Percentiles rank a stretch among this genome's conserved stretches.
These are phyloP conservation scores for Delitschia confertaspora DNA, from an alignment of 495 filamentous ascomycete genomes.

Conservation along the genomic window DNA sequence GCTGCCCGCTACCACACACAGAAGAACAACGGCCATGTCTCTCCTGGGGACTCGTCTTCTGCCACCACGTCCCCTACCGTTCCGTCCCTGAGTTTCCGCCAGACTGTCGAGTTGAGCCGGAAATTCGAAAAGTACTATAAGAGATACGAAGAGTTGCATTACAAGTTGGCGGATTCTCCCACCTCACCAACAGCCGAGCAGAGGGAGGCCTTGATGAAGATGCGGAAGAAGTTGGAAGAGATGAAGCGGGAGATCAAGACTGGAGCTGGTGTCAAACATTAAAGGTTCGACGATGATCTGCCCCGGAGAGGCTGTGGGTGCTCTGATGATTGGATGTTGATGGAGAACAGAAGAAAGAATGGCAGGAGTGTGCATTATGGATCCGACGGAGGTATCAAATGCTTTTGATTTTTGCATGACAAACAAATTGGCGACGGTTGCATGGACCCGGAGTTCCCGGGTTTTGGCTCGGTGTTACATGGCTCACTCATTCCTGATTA, in stretches of 20 bases:
- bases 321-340: too few relatives aligned
- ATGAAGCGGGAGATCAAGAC: slow-evolving; percentile 31
- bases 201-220: slow-evolving; percentile 19
- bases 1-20: slow-evolving; percentile 19
- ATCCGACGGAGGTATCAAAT: too few relatives aligned
- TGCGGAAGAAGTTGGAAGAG: slow-evolving; percentile 29
- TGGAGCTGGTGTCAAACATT: slow-evolving; percentile 14
- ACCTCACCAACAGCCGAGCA: slow-evolving; percentile 17
- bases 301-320: too few relatives aligned
- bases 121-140: slow-evolving; percentile 29
- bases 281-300: too few relatives aligned
- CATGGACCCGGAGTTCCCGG: too few relatives aligned
- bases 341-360: too few relatives aligned
- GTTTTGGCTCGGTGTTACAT: too few relatives aligned
- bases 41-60: slow-evolving; percentile 19
- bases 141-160: slow-evolving; percentile 27
- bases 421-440: too few relatives aligned
- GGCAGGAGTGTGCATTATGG: too few relatives aligned
- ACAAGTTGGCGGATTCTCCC: slow-evolving; percentile 16
- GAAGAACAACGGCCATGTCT: slow-evolving; percentile 7
- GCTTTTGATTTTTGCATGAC: too few relatives aligned
- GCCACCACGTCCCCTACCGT: slow-evolving; percentile 15
- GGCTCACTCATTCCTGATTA: too few relatives aligned
- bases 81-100: slow-evolving; percentile 24
- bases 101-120: slow-evolving; percentile 26